Evolutionary conservation across 2,329 filamentous ascomycete genomes (phyloP), one percentile per base, ranked within the genome.

Genomic region (Neofusicoccum sp.): DNA sequence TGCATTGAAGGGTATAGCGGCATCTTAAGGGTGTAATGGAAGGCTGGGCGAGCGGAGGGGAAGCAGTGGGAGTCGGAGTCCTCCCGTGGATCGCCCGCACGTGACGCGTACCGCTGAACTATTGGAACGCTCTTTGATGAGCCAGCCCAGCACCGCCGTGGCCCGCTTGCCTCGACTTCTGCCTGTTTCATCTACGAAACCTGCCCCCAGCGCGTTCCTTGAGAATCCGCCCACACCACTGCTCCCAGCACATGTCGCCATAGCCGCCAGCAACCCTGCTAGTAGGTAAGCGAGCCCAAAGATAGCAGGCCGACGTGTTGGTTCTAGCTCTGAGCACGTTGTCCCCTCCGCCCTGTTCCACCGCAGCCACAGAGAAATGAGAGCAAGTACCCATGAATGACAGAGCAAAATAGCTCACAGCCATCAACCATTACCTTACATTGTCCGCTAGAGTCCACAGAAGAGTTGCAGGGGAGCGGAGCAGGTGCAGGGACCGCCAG

Each of bases 11-110:
- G 39, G 34, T 49, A 62, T 56, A 56, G 50, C 50, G 49, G 61
- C 61, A 62, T 62, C 29, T 62, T 56, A 62, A 62, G 59, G 44
- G 50, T 39, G 50, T 48, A 39, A 47, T 41, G 61, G 44, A 47
- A 43, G 43, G 61, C 50, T 56, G 61, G 50, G 39, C 16, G 60
- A 34, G 49, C 56, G 49, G 60, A 62, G 61, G 49, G 50, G 61
- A 48, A 62, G 59, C 43, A 50, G 59, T 62, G 48, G 61, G 61
- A 62, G 61, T 56, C 50, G 50, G 50, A 56, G 50, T 48, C 49
- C 50, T 62, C 49, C 43, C 61, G 56, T 48, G 45, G 56, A 62
- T 62, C 50, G 49, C 7, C 33, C 6, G 44, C 61, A 62, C 61
- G 61, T 62, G 61, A 62, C 34, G 56, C 28, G 56, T 48, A 41